These are phyloP conservation scores for Fagus sylvatica DNA, from an alignment of 306 rosid species.

Conservation along the genomic window DNA sequence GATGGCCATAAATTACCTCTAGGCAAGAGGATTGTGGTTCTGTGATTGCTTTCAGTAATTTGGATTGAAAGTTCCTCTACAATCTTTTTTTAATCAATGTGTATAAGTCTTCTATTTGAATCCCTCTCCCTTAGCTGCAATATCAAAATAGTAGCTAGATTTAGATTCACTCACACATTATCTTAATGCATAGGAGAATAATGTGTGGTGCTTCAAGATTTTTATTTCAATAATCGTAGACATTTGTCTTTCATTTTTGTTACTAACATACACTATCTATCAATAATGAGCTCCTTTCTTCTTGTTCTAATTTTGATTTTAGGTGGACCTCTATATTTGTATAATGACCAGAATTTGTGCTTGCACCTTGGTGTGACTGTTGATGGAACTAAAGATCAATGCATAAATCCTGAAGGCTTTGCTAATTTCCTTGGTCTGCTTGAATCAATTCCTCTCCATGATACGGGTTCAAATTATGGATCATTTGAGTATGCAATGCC, in stretches of 20 bases:
- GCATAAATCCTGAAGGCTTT: slow-evolving; percentile 85
- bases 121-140: background rate
- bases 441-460: slow-evolving; percentile 86
- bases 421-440: slow-evolving; percentile 79
- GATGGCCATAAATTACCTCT: slow-evolving; percentile 5
- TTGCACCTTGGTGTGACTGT: slow-evolving; percentile 55
- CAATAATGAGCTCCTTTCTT: slow-evolving; percentile 49
- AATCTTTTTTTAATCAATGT: background rate
- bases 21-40: background rate
- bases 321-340: slow-evolving; percentile 69
- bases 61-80: slow-evolving; percentile 4
- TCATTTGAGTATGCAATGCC: slow-evolving; percentile 70
- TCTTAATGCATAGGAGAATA: background rate
- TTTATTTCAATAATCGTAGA: background rate
- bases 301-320: slow-evolving; percentile 41
- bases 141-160: background rate
- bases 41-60: background rate
- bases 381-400: slow-evolving; percentile 60
- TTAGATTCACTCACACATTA: background rate
- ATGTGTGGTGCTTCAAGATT: background rate
- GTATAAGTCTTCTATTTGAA: background rate
- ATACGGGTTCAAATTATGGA: slow-evolving; percentile 55
- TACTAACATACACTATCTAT: slow-evolving; percentile 11
- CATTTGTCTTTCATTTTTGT: slow-evolving; percentile 3
- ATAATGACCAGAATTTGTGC: slow-evolving; percentile 71